A percentile compares a stretch with the other conserved stretches of the same genome.
These are phyloP conservation scores for Trichosporon asahii DNA, from an alignment of 1,284 basidiomycete genomes.

Conservation along the genomic window DNA sequence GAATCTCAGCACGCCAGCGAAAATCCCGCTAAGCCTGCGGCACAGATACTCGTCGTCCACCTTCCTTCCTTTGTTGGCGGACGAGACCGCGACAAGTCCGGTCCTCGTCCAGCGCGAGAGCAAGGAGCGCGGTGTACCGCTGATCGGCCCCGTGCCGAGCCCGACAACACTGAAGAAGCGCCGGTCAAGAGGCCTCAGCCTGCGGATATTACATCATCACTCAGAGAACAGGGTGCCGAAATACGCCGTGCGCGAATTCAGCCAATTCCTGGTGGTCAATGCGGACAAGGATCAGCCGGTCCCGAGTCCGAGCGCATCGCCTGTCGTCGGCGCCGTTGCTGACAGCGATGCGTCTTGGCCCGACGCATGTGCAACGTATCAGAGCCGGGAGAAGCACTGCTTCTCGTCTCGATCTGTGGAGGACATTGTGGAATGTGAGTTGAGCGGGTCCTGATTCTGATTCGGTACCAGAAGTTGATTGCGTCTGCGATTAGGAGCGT, in stretches of 20 bases:
- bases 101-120: not conserved
- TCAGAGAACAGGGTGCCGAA: slow-evolving; percentile 5
- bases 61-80: not conserved
- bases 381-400: not conserved
- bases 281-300: not conserved
- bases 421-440: slow-evolving; percentile 2
- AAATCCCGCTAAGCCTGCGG: not conserved
- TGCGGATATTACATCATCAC: not conserved
- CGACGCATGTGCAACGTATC: not conserved
- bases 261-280: not conserved
- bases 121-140: not conserved
- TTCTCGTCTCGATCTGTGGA: not conserved
- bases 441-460: not conserved
- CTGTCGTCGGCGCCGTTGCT: not conserved
- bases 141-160: slow-evolving; percentile 1
- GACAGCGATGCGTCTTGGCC: not conserved
- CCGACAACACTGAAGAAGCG: slow-evolving; percentile 2
- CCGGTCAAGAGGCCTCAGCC: not conserved
- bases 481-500: not conserved
- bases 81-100: not conserved
- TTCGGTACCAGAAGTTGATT: not conserved
- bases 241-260: slow-evolving; percentile 7
- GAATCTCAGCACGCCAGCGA: not conserved
- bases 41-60: not conserved
- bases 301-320: not conserved